Base-by-base conservation (phyloP, 1,284 basidiomycete genomes). In the Retiboletus flavoniger region DNA sequence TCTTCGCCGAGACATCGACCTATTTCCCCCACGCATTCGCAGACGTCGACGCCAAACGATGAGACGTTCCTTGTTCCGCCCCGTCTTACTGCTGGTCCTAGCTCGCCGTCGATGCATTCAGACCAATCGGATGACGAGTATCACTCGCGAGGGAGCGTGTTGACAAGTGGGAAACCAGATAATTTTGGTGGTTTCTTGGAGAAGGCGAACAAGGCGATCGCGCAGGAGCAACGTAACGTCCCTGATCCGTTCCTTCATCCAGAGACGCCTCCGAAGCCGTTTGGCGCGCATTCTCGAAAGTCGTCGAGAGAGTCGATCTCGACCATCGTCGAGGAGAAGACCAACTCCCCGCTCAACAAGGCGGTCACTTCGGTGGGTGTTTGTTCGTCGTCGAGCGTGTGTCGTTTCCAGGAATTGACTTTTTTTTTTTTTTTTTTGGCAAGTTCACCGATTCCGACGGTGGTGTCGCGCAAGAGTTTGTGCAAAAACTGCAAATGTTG, bases 371-470 rank as follows among this genome's bases (percentile, higher is more conserved):
- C 91, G 53, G 89, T 91, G 67, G 65, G 82, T 74, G 11, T 44
- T 45, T 48, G 19, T 14, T 16, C 31, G 7, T 44, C 14, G 10
- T 51, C 10, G 28, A 10, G 10, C 24, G 7, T 6, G 31, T 32
- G n/a, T 29, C 3, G 38, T 38, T 34, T 19, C 10, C 13, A 7
- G 11, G n/a, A 10, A 31, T 11, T 56, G 34, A 58, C 45, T 26
- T 36, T 16, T 41, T 34, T 50, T 55, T 24, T 16, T 41, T 34
- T 50, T 55, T 24, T 16, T 41, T 34, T 50, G 54, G 47, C 17
- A 58, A 91, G 85, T 96, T 96, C 74, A 96, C 93, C 29, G 93
- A 95, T 72, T 80, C 89, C 1, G 91, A 95, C 69, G 93, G 93
- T 42, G 91, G 92, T 56, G 93, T 96, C 48, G 89, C 93, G 14